phyloP scores from a whole-genome alignment of 1,139 yeast genomes.

The Magnusiomyces magnusii region DNA sequence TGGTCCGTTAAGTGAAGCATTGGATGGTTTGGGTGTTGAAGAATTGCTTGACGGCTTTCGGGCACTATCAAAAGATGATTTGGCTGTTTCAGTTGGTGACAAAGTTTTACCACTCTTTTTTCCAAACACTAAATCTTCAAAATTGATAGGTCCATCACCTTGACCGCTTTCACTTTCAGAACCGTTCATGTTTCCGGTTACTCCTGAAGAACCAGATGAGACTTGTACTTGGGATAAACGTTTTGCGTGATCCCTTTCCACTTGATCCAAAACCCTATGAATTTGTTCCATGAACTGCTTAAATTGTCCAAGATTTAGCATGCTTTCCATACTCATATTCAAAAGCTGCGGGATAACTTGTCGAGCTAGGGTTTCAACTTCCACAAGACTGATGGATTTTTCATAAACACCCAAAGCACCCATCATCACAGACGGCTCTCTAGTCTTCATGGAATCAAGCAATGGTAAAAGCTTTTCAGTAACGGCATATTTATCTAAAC shows the following conservation, averaged over 20 bases:
- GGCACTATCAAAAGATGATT: background rate
- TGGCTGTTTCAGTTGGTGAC: background rate
- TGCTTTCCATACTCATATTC: conserved; percentile 41
- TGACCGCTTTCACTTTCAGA: background rate
- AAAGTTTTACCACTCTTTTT: conserved; percentile 8
- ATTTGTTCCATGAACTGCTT: conserved; percentile 34
- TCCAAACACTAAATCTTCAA: conserved; percentile 15
- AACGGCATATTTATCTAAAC: conserved; percentile 64
- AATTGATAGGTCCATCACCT: conserved; percentile 3
- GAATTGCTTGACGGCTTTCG: background rate
- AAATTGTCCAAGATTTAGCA: conserved; percentile 40
- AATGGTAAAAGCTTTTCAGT: conserved; percentile 74
- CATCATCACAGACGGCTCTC: conserved; percentile 61
- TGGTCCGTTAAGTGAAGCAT: background rate
- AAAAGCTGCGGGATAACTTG: conserved; percentile 45
- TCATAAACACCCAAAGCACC: conserved; percentile 49
- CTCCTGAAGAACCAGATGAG: conserved; percentile 3
- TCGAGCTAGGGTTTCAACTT: conserved; percentile 39
- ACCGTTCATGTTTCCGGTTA: background rate
- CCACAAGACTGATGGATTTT: conserved; percentile 33
- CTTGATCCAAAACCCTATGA: conserved; percentile 26
- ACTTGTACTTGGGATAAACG: conserved; percentile 19
- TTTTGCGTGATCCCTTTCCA: conserved; percentile 25
- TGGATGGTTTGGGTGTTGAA: background rate
- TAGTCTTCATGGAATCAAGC: conserved; percentile 62